Evolutionary conservation across 345 rosid genomes (phyloP), one percentile per base, ranked within the genome.

Genomic region (Dimocarpus longan): DNA sequence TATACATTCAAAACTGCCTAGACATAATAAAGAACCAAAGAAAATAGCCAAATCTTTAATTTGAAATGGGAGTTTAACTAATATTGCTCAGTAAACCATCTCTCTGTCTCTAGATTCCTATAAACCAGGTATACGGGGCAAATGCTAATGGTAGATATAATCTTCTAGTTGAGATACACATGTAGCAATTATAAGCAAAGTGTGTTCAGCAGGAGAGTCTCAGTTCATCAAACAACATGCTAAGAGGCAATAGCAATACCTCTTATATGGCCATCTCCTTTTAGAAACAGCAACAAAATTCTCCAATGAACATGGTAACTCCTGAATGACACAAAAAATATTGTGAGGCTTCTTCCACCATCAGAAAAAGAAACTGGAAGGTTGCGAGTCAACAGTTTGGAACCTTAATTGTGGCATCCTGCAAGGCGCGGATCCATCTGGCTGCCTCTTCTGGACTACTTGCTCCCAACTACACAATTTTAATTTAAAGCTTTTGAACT

Each of bases 391-490:
- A 57, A 66, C 6, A 19, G 67, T 68, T 50, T 64, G 3, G 71
- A 82, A 94, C 99, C 99, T 91, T 96, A 56, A 87, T 71, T n/a
- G 90, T 88, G 57, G 95, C 91, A 79, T 87, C 89, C 82, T 93
- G 90, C 77, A 94, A 77, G 28, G 90, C 87, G 57, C 71, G 80
- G 66, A 94, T 96, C 99, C 99, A 96, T 80, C 81, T 86, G 19
- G 94, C 98, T 43, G 98, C 98, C 71, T 94, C 98, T 87, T 96
- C 99, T 68, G 99, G 84, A 87, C 99, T 92, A 75, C 87, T 88
- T 64, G 99, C 98, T 76, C 99, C 99, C 85, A 94, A 83, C 99
- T 96, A 69, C 46, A 65, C 67, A 60, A 65, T 79, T 44, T 3
- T 5, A 76, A 77, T 18, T 46, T 71, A 74, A 60, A 43, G 62